Base-by-base conservation (phyloP, 192 early-diverging fungal genomes). In the Chytriomyces hyalinus region DNA sequence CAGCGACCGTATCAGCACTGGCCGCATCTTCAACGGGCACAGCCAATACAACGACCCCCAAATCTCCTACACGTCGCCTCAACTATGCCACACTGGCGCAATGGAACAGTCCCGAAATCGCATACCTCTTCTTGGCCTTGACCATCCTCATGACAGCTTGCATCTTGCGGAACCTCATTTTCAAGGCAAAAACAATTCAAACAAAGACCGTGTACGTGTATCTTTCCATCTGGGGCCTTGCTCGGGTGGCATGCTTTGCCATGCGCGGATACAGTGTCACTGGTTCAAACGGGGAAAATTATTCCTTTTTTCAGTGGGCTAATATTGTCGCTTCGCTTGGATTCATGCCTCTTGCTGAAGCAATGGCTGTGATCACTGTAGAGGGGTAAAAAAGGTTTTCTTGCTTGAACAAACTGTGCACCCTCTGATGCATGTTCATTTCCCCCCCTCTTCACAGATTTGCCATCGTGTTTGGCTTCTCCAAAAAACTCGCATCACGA, bases 321-420 rank as follows among this genome's bases (percentile, higher is more conserved):
- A 20, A 50, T 15, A 57, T 71, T 59, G 51, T 43, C 3, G 69
- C 51, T 8, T 57, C 49, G 13, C 9, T 71, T 50, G 69, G 69
- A 57, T 71, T 71, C 36, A 71, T 71, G 69, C 69, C 69, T 11
- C 69, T 71, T 71, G 69, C 69, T 9, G 36, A 71, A 36, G 69
- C 44, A 4, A n/a, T 59, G 24, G 24, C 15, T 50, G 17, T 71
- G 9, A 59, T 43, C 24, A n/a, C 44, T 13, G 9, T 71, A 9
- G 69, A 71, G 11, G 43, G 49, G 36, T 36, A 36, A 36, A 36
- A 36, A 36, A 36, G 36, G 36, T 36, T 36, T 26, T 36, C 36
- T 36, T 26, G 24, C 24, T 26, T 26, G 24, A 26, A 26, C 24
- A 26, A 26, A 26, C 24, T 26, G 0, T 26, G 0, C 24, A 26